Evolutionary conservation across 1,139 yeast species (phyloP), one percentile per base, ranked within the genome.

Genomic region (Saccharomyces pastorianus): DNA sequence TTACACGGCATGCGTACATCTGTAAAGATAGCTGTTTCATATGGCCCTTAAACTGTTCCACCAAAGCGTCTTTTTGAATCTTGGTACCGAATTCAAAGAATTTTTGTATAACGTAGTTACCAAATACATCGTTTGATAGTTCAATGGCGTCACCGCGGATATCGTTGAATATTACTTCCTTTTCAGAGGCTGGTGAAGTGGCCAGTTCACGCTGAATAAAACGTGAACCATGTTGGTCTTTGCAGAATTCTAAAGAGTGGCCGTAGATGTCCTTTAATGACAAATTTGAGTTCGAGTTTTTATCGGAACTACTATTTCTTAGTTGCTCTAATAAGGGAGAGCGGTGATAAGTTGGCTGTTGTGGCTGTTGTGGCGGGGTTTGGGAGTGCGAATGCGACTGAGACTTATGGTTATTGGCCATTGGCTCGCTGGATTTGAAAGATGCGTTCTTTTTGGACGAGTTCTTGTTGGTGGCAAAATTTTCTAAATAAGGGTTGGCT

Each of bases 1-100:
- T 95, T 34, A 93, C 99, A 59, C 99, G 79, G 68, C 99, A 93
- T 2, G 99, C 99, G 70, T 93, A 93, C 96, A 91, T 93, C 68
- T 93, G 98, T 64, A 90, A 73, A 0, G 96, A 85, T 53, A 93
- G 75, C 41, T 79, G 80, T 61, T 88, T 79, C 62, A 93, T 82
- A 57, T 85, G 87, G 1, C 93, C 90, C 59, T 78, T 77, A 89
- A 93, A 88, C 56, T 81, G 79, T 53, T 81, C 84, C 56, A 90
- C 82, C 58, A 93, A 76, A 8, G 85, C 77, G 29, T 81, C 77
- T 65, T 81, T 84, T 66, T 93, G 98, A 41, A 82, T 78, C 38
- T 72, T 77, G 6, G 84, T 76, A 25, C 98, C 97, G 65, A 76
- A 78, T 72, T 93, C 98, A 70, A 93, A 89, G 66, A 83, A 89